Evolutionary conservation across 306 rosid species (phyloP), one percentile per base, ranked within the genome.

Genomic region (Lagenaria siceraria): DNA sequence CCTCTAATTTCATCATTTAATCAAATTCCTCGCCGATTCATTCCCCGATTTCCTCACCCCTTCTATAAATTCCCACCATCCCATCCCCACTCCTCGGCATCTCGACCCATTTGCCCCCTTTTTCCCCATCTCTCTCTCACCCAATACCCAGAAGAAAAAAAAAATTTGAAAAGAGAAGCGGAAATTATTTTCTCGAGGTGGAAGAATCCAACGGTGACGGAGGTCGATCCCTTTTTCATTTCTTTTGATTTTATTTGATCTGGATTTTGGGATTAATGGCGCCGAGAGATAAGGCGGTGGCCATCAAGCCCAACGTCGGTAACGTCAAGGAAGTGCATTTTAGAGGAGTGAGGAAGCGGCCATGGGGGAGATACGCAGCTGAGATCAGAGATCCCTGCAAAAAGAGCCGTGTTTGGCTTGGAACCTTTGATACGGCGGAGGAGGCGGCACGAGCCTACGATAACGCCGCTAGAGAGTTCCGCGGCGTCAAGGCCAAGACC

Each of bases 321-420:
- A 80, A 18, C 71, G 79, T 76, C 0, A 92, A 87, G 80, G 97
- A 95, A 87, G 84, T 84, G 86, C 99, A 95, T 90, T 95, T 87
- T 66, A 76, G 99, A 17, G 99, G 99, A 1, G 99, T 95, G 35
- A 85, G 99, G 76, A 95, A 95, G 97, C 83, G 99, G 51, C 99
- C 99, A 0, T 95, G 99, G 99, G 99, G 99, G 4, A 87, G 97
- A 74, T 95, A 92, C 72, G 99, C 99, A 10, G 99, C 99, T 3
- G 99, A 95, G 89, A 95, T 95, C 42, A 83, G 99, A 63, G 99
- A 95, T 85, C 99, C 99, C 0, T 84, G 90, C 33, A 92, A 95
- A 86, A 95, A 95, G 78, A 95, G 97, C 92, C 99, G 99, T 1
- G 99, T 95, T 10, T 95, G 99, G 99, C 97, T 95, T 51, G 99